These are phyloP conservation scores for Globisporangium heterothallicum DNA, from an alignment of 352 stramenopile genomes.

Conservation along the genomic window DNA sequence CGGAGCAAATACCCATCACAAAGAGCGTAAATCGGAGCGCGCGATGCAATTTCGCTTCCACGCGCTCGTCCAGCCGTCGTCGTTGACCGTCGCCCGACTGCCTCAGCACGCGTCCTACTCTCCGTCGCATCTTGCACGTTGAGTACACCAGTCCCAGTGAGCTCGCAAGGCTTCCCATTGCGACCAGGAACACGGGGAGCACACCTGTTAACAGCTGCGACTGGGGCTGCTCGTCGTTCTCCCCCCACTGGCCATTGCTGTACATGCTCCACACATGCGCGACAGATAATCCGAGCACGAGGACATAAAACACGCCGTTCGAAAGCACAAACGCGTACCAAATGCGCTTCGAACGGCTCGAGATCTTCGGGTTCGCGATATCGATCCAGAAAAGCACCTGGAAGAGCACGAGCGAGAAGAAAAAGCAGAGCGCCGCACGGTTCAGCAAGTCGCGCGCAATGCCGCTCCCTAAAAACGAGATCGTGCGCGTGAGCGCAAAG, in stretches of 20 bases:
- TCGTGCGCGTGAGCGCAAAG: conserved; percentile 51
- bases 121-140: conserved; percentile 63
- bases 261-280: conserved; percentile 31
- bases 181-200: conserved; percentile 64
- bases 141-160: conserved; percentile 71
- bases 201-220: conserved; percentile 42
- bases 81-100: conserved; percentile 35
- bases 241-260: conserved; percentile 13
- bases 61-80: conserved; percentile 46
- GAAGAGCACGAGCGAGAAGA: conserved; percentile 85
- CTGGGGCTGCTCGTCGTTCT: conserved; percentile 9
- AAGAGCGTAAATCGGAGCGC: conserved; percentile 66
- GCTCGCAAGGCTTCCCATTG: conserved; percentile 56
- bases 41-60: conserved; percentile 67
- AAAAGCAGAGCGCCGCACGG: conserved; percentile 66
- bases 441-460: conserved; percentile 55
- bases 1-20: conserved; percentile 64
- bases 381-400: conserved; percentile 85
- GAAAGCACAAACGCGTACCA: conserved; percentile 67
- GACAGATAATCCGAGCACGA: conserved; percentile 55
- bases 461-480: conserved; percentile 41
- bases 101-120: conserved; percentile 63
- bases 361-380: conserved; percentile 80
- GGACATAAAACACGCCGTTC: conserved; percentile 71
- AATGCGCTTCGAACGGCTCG: conserved; percentile 61